Base-by-base conservation (phyloP, 179 eudicot species). In the Sideroxylon spinosum region DNA sequence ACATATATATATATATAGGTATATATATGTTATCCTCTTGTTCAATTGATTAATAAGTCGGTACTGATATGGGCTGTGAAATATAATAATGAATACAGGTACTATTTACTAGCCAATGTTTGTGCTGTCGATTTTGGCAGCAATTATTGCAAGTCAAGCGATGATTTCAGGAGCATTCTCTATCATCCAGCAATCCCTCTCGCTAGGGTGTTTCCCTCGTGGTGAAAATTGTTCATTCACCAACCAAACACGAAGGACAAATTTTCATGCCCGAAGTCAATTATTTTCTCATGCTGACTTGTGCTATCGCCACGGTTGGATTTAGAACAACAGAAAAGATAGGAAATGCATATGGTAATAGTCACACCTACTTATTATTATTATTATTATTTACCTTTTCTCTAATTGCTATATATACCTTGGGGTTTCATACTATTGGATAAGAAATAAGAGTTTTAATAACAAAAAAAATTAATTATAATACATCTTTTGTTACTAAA, bases 111-210 rank as follows among this genome's bases (percentile, higher is more conserved):
- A 90, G 92, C 89, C 91, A 16, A 80, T 83, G 84, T 90, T 92
- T 68, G 86, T 84, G 26, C 79, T 89, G 65, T 90, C 92, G 0
- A 87, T 92, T 23, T 23, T 86, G 70, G 90, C 94, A 26, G 84
- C 94, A 26, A 88, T 92, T n/a, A 88, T 92, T 53, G 97, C 95
- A 9, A 92, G 95, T 50, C 97, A 92, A 77, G 87, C 93, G 0
- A 79, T 88, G 88, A 92, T 92, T 12, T 90, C 94, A 0, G 93
- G 91, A 14, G 83, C 93, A 0, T 91, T 91, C 73, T 82, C 91
- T 0, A 91, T 90, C 65, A 84, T 91, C 62, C 91, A 91, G 68
- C 93, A 91, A 77, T 87, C 92, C 0, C 86, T 90, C 17, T 85
- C 93, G 0, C 79, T 91, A 7, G 92, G 92, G 6, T 91, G 92